Evolutionary conservation across 768 basidiomycete genomes (phyloP).

Genomic region (Paxillus involutus): DNA sequence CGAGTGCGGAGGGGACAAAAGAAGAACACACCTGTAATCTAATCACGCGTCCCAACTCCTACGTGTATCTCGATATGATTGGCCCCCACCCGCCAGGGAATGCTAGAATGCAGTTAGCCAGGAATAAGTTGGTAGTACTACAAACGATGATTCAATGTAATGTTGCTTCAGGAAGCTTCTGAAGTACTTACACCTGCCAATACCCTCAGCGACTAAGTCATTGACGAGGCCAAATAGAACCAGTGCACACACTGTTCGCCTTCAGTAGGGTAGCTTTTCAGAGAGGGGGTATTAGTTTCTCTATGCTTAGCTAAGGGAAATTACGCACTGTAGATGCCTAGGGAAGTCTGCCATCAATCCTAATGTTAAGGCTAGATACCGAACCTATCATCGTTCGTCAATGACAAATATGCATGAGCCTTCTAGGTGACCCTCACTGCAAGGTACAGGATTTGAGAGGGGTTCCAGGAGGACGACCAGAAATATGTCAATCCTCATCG

Average conservation of each 20-base stretch:
- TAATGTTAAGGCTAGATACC: constrained; percentile 4
- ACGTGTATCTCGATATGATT: constrained; percentile 33
- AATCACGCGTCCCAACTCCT: background rate
- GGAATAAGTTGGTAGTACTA: too few species aligned
- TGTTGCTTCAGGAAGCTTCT: background rate
- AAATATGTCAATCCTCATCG: background rate
- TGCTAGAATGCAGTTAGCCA: too few species aligned
- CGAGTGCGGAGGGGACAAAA: background rate
- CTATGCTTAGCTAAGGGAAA: too few species aligned
- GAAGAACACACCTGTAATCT: background rate
- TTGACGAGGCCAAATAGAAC: background rate
- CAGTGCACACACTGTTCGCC: background rate
- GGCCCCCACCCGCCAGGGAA: constrained; percentile 31
- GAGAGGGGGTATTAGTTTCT: too few species aligned
- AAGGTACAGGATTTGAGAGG: constrained; percentile 9
- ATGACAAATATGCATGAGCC: background rate
- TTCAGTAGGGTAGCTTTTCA: background rate
- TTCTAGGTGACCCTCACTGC: background rate
- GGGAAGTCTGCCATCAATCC: background rate
- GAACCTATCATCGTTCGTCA: constrained; percentile 1
- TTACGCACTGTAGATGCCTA: background rate
- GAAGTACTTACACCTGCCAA: constrained; percentile 4
- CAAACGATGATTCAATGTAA: background rate
- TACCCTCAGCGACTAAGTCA: background rate
- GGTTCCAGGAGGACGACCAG: constrained; percentile 1